These are phyloP conservation scores for Alternaria sp. DNA, from an alignment of 2,329 filamentous ascomycete species.

Conservation along the genomic window DNA sequence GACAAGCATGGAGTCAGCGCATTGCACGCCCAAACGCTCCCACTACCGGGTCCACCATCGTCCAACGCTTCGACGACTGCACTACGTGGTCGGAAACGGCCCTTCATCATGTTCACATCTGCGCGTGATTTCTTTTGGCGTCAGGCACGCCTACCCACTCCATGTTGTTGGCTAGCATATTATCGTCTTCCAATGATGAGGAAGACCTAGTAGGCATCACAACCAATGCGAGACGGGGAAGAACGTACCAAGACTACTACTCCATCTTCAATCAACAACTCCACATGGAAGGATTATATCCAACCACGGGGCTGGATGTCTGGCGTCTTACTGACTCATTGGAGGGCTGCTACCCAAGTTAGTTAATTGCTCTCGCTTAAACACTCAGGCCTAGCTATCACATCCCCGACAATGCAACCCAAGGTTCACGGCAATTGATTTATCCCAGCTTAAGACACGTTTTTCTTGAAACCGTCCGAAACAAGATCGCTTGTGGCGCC, in stretches of 20 bases:
- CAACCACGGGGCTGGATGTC: too few species aligned
- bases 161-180: too few species aligned
- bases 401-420: neutral
- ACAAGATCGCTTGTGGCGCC: slow-evolving; percentile 11
- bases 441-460: neutral
- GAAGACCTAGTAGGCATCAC: too few species aligned
- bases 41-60: neutral
- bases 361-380: slow-evolving; percentile 1
- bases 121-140: slow-evolving; percentile 12
- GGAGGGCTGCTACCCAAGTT: too few species aligned
- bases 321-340: too few species aligned
- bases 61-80: neutral
- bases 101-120: slow-evolving; percentile 1
- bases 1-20: neutral
- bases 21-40: neutral
- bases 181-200: too few species aligned
- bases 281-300: too few species aligned
- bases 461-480: slow-evolving; percentile 2
- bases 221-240: too few species aligned
- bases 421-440: neutral
- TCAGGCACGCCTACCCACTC: slow-evolving; percentile 4
- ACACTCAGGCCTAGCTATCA: neutral
- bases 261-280: neutral
- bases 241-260: neutral
- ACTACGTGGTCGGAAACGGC: slow-evolving; percentile 7